Conservation (phyloP, 345 rosid species). For the Xanthoceras sorbifolium region DNA sequence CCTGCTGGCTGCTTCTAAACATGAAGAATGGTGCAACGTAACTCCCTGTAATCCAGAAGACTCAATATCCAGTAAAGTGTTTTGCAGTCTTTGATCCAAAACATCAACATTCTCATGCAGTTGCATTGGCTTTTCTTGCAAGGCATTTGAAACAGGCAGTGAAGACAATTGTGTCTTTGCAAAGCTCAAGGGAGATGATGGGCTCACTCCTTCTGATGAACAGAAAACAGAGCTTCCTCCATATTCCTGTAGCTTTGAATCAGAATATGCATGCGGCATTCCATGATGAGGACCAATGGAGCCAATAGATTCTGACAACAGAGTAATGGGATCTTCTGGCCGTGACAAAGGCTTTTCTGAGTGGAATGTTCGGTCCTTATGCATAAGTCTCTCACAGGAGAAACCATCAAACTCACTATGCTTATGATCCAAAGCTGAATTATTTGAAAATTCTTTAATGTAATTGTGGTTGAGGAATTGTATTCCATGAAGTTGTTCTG, state of each 20-base stretch:
- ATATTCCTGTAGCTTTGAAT: slow-evolving; percentile 56
- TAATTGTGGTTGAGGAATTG: slow-evolving; percentile 28
- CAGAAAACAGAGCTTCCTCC: slow-evolving; percentile 47
- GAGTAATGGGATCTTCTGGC: slow-evolving; percentile 32
- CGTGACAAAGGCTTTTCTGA: slow-evolving; percentile 39
- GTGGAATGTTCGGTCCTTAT: slow-evolving; percentile 36
- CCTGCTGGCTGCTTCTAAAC: slow-evolving; percentile 23
- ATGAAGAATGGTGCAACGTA: slow-evolving; percentile 26
- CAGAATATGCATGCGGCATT: slow-evolving; percentile 61
- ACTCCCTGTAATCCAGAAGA: slow-evolving; percentile 27
- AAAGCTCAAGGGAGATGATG: slow-evolving; percentile 49
- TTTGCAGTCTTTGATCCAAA: slow-evolving; percentile 34
- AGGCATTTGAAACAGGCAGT: slow-evolving; percentile 20
- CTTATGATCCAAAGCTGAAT: slow-evolving; percentile 23
- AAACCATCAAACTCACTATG: slow-evolving; percentile 30
- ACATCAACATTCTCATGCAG: slow-evolving; percentile 31
- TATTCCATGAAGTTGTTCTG: slow-evolving; percentile 32
- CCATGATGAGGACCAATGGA: slow-evolving; percentile 45
- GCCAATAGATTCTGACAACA: slow-evolving; percentile 47
- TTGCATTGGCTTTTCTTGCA: slow-evolving; percentile 39
- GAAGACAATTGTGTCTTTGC: slow-evolving; percentile 37
- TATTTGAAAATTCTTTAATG: slow-evolving; percentile 20
- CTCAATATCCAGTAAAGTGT: slow-evolving; percentile 35
- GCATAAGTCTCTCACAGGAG: slow-evolving; percentile 33
- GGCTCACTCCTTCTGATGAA: slow-evolving; percentile 58